These are phyloP conservation scores for Xylaria multiplex DNA, from an alignment of 2,329 filamentous ascomycete genomes.

Conservation along the genomic window DNA sequence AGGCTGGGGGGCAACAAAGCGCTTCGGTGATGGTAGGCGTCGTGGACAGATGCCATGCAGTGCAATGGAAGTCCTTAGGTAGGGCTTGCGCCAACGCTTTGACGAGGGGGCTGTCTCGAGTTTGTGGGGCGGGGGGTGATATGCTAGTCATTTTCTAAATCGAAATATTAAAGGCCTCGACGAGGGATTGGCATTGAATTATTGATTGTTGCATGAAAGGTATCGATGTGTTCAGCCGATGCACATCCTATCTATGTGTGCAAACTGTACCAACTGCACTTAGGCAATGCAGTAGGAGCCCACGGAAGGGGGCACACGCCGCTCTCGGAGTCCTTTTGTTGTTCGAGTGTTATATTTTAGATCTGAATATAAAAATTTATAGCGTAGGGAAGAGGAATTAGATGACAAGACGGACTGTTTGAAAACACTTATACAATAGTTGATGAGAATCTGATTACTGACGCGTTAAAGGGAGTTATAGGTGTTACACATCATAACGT, in stretches of 20 bases:
- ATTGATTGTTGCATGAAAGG: background rate
- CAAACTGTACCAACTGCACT: background rate
- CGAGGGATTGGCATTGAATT: background rate
- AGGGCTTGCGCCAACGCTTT: conserved; percentile 61
- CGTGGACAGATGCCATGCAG: conserved; percentile 87
- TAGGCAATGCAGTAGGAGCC: too few relatives aligned
- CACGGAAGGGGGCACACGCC: too few relatives aligned
- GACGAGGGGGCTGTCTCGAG: conserved; percentile 48
- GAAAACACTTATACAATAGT: too few relatives aligned
- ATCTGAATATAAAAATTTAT: too few relatives aligned
- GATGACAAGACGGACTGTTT: background rate
- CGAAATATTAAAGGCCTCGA: background rate
- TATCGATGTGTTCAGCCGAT: background rate
- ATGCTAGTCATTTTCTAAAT: conserved; percentile 35
- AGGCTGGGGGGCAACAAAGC: conserved; percentile 82
- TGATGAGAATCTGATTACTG: too few relatives aligned
- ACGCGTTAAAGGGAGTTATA: too few relatives aligned
- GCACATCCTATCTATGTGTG: background rate
- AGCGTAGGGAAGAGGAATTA: background rate
- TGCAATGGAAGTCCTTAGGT: conserved; percentile 67
- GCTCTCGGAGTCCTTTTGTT: too few relatives aligned
- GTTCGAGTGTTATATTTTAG: too few relatives aligned
- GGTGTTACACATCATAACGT: too few relatives aligned
- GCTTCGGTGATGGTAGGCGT: conserved; percentile 78
- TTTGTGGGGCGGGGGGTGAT: conserved; percentile 24